These are phyloP conservation scores for Fusarium albosuccineum DNA, from an alignment of 2,329 filamentous ascomycete genomes.

Conservation along the genomic window DNA sequence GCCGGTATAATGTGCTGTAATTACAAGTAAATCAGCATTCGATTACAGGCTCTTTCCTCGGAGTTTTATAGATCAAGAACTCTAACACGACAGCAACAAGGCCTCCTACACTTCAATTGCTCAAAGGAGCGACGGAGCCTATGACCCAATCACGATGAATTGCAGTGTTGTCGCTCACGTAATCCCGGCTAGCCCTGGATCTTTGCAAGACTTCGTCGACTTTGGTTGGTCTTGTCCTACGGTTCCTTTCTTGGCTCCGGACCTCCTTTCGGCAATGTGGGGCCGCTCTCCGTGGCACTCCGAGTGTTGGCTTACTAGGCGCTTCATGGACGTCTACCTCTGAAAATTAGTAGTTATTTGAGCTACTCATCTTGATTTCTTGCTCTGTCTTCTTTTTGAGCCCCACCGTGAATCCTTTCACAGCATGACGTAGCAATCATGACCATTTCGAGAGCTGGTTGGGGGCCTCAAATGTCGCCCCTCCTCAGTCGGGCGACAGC, in stretches of 20 bases:
- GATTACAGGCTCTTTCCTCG: background rate
- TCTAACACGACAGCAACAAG: background rate
- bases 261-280: background rate
- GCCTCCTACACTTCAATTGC: background rate
- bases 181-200: background rate
- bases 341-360: no score
- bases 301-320: background rate
- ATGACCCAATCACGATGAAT: background rate
- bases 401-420: no score
- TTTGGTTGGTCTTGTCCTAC: background rate
- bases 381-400: no score
- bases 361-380: no score
- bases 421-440: background rate
- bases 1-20: background rate
- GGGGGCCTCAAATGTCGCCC: no score
- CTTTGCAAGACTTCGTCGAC: background rate
- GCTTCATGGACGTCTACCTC: no score
- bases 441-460: no score
- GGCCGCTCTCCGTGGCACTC: background rate
- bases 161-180: background rate
- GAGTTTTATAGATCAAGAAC: background rate
- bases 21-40: background rate
- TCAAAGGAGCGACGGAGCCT: conserved; percentile 2
- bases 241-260: background rate
- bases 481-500: conserved; percentile 25